Conservation (phyloP, 345 rosid genomes). For the Balakata baccata region DNA sequence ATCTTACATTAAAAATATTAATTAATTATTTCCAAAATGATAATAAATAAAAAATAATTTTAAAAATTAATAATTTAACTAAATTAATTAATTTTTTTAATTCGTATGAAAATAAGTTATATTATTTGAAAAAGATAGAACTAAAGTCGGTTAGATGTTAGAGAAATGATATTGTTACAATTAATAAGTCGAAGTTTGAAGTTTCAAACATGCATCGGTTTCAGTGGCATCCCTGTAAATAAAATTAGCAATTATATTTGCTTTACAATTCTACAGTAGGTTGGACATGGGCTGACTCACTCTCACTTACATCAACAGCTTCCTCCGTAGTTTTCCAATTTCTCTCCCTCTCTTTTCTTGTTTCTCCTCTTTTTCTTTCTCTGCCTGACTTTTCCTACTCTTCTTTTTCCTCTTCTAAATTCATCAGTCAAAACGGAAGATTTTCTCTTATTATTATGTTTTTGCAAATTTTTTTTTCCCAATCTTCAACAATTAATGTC, state of each 20-base stretch:
- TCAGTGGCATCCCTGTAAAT: slow-evolving; percentile 5
- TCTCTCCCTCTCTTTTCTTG: background rate
- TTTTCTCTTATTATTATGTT: background rate
- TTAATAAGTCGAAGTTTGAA: too few species aligned
- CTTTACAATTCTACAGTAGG: background rate
- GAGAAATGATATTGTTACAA: too few species aligned
- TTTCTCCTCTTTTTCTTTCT: background rate
- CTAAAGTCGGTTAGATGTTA: too few species aligned
- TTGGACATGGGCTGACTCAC: background rate
- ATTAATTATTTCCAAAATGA: too few species aligned
- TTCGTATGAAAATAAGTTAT: too few species aligned
- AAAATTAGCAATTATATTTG: background rate
- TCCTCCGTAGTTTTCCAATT: background rate
- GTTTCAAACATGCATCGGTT: too few species aligned
- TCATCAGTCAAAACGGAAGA: background rate
- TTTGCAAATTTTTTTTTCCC: background rate
- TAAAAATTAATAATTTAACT: too few species aligned
- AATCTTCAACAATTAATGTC: background rate
- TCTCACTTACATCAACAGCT: background rate
- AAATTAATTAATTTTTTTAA: too few species aligned
- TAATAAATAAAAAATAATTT: too few species aligned
- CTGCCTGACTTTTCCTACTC: background rate
- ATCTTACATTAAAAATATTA: too few species aligned
- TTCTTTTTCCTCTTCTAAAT: background rate
- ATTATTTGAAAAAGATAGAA: too few species aligned